These are phyloP conservation scores for Aspergillus sp. DNA, from an alignment of 2,329 filamentous ascomycete species.

Conservation along the genomic window DNA sequence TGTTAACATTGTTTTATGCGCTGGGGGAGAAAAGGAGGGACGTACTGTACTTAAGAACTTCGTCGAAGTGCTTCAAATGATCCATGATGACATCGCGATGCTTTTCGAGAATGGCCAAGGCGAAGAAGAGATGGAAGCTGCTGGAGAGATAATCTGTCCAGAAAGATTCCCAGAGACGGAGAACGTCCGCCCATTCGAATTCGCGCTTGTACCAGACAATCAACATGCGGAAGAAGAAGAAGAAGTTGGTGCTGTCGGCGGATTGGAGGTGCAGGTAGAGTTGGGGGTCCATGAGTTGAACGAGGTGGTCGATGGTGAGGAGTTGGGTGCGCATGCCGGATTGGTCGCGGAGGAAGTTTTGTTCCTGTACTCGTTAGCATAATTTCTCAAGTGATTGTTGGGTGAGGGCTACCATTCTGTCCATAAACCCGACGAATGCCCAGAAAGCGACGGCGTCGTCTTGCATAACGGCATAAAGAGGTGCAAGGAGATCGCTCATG, in stretches of 20 bases:
- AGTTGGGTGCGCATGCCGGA: constrained; percentile 93
- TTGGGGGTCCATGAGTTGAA: constrained; percentile 93
- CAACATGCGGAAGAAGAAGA: constrained; percentile 99
- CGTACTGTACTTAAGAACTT: constrained; percentile 91
- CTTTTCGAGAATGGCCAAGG: constrained; percentile 88
- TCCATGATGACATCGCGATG: constrained; percentile 95
- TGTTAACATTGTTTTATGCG: too few species aligned
- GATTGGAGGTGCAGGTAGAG: constrained; percentile 84
- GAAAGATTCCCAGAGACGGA: constrained; percentile 82
- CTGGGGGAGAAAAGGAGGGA: constrained; percentile 7
- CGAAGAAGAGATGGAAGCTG: constrained; percentile 91
- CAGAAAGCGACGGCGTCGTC: constrained; percentile 96
- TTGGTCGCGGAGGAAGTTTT: constrained; percentile 92
- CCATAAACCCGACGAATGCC: constrained; percentile 94
- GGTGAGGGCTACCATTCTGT: constrained; percentile 61
- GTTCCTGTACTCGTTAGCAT: constrained; percentile 48
- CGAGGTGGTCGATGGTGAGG: constrained; percentile 82
- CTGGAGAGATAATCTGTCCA: constrained; percentile 91
- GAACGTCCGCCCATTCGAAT: constrained; percentile 80
- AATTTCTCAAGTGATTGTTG: too few species aligned
- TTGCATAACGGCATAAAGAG: constrained; percentile 94
- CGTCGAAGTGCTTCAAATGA: constrained; percentile 89
- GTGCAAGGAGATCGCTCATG: constrained; percentile 94
- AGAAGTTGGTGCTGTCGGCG: constrained; percentile 96
- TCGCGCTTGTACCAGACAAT: constrained; percentile 99